Conservation (phyloP, 2,329 filamentous ascomycete genomes). For the Aspergillus ibericus region DNA sequence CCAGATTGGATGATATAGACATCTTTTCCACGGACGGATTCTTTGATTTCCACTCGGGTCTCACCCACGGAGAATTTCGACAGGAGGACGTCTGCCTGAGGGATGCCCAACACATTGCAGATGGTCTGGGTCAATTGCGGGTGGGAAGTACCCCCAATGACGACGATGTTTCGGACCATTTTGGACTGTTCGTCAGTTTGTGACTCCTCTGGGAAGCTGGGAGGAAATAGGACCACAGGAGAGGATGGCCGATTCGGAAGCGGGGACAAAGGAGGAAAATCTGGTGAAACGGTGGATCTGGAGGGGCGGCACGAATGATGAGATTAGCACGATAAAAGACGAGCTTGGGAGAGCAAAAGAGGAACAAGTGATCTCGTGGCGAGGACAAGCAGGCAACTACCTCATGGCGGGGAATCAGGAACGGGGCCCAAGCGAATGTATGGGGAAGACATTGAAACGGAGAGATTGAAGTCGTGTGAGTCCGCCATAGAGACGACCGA, state of each 20-base stretch:
- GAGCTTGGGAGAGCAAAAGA: slow-evolving; percentile 8
- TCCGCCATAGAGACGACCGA: slow-evolving; percentile 29
- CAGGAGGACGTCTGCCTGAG: slow-evolving; percentile 79
- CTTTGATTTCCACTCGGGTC: slow-evolving; percentile 90
- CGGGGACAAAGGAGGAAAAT: slow-evolving; percentile 28
- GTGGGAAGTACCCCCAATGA: slow-evolving; percentile 91
- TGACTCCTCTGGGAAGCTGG: slow-evolving; percentile 16
- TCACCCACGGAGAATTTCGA: slow-evolving; percentile 94
- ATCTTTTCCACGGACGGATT: slow-evolving; percentile 96
- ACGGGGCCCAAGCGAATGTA: slow-evolving; percentile 22
- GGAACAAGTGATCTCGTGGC: slow-evolving; percentile 14
- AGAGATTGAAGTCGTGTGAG: slow-evolving; percentile 33
- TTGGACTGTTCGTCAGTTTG: slow-evolving; percentile 18
- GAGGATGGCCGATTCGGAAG: slow-evolving; percentile 18
- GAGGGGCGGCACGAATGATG: slow-evolving; percentile 26
- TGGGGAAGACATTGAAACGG: slow-evolving; percentile 23
- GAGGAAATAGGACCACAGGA: slow-evolving; percentile 16
- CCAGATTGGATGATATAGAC: slow-evolving; percentile 98
- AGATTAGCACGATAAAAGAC: slow-evolving; percentile 19
- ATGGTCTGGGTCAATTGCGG: slow-evolving; percentile 82
- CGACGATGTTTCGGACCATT: slow-evolving; percentile 94
- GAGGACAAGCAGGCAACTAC: slow-evolving; percentile 29
- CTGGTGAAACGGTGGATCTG: slow-evolving; percentile 31
- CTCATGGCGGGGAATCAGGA: slow-evolving; percentile 34
- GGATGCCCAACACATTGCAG: slow-evolving; percentile 83